Evolutionary conservation across 2,329 filamentous ascomycete species (phyloP).

Genomic region (Ascochyta lentis): DNA sequence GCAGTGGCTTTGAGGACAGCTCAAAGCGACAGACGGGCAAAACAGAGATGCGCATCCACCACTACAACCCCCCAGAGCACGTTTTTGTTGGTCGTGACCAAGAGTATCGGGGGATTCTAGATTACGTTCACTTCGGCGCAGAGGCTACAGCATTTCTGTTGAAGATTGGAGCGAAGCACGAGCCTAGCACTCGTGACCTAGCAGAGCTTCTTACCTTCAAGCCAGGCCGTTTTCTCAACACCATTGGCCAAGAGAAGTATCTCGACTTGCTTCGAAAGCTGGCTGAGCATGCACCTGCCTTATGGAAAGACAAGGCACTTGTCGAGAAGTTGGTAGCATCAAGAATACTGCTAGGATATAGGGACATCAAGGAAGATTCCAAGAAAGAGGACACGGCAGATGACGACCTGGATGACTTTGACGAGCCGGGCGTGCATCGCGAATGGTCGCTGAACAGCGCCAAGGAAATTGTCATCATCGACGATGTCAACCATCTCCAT

Average conservation of each 20-base stretch:
- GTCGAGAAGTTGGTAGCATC: slow-evolving; percentile 77
- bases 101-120: slow-evolving; percentile 88
- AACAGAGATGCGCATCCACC: slow-evolving; percentile 51
- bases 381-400: slow-evolving; percentile 49
- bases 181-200: slow-evolving; percentile 87
- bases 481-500: slow-evolving; percentile 66
- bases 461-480: slow-evolving; percentile 74
- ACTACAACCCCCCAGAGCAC: slow-evolving; percentile 70
- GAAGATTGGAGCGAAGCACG: slow-evolving; percentile 86
- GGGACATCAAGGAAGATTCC: slow-evolving; percentile 68
- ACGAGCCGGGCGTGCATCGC: slow-evolving; percentile 59
- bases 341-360: slow-evolving; percentile 82
- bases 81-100: slow-evolving; percentile 79
- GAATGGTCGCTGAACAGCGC: slow-evolving; percentile 81
- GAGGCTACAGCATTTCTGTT: slow-evolving; percentile 89
- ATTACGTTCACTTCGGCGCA: slow-evolving; percentile 92
- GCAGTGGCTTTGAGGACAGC: slow-evolving; percentile 44
- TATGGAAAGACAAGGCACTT: slow-evolving; percentile 81
- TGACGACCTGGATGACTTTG: slow-evolving; percentile 53
- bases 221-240: slow-evolving; percentile 79
- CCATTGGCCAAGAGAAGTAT: slow-evolving; percentile 86
- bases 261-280: slow-evolving; percentile 80
- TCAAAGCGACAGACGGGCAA: slow-evolving; percentile 38
- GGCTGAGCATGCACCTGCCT: slow-evolving; percentile 70
- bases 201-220: slow-evolving; percentile 83